Evolutionary conservation across 2,329 filamentous ascomycete species (phyloP).

Genomic region (Diaporthe longicolla): DNA sequence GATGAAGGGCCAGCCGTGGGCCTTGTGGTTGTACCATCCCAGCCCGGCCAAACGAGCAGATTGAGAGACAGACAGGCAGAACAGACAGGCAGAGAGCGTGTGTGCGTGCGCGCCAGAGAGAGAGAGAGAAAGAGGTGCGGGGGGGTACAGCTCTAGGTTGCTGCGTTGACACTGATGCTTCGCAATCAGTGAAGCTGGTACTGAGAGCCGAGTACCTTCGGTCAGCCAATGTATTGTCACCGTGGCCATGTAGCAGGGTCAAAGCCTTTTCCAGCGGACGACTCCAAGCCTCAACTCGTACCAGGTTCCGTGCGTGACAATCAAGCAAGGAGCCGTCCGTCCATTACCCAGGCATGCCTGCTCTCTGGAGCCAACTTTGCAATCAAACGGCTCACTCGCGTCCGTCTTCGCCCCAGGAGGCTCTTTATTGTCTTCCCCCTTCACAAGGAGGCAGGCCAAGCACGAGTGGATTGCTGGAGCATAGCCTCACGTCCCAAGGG

Average conservation of each 20-base stretch:
- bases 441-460: slow-evolving; percentile 5
- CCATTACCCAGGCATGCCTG: slow-evolving; percentile 25
- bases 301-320: slow-evolving; percentile 41
- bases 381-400: slow-evolving; percentile 29
- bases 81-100: background rate
- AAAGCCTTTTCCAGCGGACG: slow-evolving; percentile 35
- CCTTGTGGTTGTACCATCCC: slow-evolving; percentile 40
- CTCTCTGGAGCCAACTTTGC: slow-evolving; percentile 24
- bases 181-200: slow-evolving; percentile 29
- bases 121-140: background rate
- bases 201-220: slow-evolving; percentile 40
- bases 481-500: background rate
- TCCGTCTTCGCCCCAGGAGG: background rate
- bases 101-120: too few species aligned
- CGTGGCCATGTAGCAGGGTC: slow-evolving; percentile 34
- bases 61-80: background rate
- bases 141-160: slow-evolving; percentile 32
- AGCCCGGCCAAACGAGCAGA: slow-evolving; percentile 37
- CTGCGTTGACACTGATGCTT: slow-evolving; percentile 32
- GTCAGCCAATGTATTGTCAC: slow-evolving; percentile 30
- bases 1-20: slow-evolving; percentile 38
- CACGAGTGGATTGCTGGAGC: slow-evolving; percentile 10
- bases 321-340: slow-evolving; percentile 42
- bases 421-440: background rate
- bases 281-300: slow-evolving; percentile 31